Percentiles rank a stretch among this genome's conserved stretches.
Conservation (phyloP, 371 early-diverging fungal genomes). For the Chytridium lagenaria region DNA sequence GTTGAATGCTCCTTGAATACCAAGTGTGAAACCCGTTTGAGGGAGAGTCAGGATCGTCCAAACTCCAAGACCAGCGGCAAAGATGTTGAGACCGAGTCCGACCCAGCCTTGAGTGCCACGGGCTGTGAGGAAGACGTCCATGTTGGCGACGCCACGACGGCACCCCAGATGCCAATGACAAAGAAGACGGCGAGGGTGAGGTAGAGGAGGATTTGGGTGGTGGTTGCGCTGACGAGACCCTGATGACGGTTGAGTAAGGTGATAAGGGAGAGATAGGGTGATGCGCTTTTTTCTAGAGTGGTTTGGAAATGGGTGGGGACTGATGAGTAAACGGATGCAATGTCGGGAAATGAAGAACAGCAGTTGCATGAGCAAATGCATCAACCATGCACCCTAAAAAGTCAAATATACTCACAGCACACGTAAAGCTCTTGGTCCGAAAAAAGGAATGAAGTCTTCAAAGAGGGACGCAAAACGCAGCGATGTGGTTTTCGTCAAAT, state of each 20-base stretch:
- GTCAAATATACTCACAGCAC: no score
- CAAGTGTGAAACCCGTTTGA: constrained; percentile 55
- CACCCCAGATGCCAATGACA: constrained; percentile 51
- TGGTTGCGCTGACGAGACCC: not conserved
- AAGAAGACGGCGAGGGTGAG: constrained; percentile 52
- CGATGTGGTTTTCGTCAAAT: no score
- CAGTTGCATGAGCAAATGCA: no score
- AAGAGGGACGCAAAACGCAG: no score
- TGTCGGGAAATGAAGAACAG: no score
- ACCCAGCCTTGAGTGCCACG: constrained; percentile 47
- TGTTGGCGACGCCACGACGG: constrained; percentile 47
- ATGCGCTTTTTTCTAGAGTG: no score
- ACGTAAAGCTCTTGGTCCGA: no score
- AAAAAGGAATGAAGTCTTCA: no score
- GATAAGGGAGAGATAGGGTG: not conserved
- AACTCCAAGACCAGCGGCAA: constrained; percentile 56
- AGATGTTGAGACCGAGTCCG: constrained; percentile 55
- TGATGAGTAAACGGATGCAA: no score
- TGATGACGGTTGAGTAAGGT: not conserved
- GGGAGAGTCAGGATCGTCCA: constrained; percentile 58
- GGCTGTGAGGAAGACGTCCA: constrained; percentile 56
- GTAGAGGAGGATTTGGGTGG: constrained; percentile 42
- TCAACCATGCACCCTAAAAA: no score
- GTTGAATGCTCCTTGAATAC: constrained; percentile 57
- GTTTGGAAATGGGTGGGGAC: no score